Evolutionary conservation across 805 yeast species (phyloP), one percentile per base, ranked within the genome.

Genomic region (Candida wancherniae): DNA sequence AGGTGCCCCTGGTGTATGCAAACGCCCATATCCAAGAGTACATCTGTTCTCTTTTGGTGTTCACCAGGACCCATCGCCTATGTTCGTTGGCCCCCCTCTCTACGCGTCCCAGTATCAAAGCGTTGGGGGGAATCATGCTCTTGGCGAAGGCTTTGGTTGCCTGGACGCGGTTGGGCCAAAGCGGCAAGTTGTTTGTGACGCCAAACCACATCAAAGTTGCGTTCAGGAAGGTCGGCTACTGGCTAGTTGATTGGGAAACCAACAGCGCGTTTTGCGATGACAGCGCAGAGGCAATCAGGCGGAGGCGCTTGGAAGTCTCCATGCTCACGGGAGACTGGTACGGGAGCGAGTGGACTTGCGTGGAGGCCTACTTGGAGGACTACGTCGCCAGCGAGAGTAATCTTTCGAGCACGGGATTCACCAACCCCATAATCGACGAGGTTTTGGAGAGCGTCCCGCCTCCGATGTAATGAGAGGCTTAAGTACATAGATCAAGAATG

Each of bases 231-330:
- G 42, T 65, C 5, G 67, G 59, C 15, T 64, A 63, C 50, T 65
- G 71, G 71, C 45, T 63, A 11, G 63, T 65, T 8, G 63, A 61
- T 40, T 65, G 70, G 70, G 64, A 63, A 34, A 42, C 51, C 17
- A 53, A 55, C 33, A 15, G 27, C 9, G 22, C 37, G 6, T 57
- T 46, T 27, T 28, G 26, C 9, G 34, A 20, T 10, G 35, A 32
- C 4, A 21, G 28, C 9, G 15, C 9, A 5, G 19, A 28, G n/a
- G 14, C 22, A 7, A 50, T 47, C n/a, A 31, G 35, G 22, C 40
- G 40, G 15, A 47, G 51, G 14, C 35, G 50, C 16, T 22, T 54
- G 7, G 58, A 58, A 25, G 47, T 63, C 11, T 49, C 48, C 27
- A 56, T 62, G 42, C 47, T 65, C 9, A 53, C 63, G 1, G 71